These are phyloP conservation scores for Hypholoma sublateritium DNA, from an alignment of 768 basidiomycete genomes.

Conservation along the genomic window DNA sequence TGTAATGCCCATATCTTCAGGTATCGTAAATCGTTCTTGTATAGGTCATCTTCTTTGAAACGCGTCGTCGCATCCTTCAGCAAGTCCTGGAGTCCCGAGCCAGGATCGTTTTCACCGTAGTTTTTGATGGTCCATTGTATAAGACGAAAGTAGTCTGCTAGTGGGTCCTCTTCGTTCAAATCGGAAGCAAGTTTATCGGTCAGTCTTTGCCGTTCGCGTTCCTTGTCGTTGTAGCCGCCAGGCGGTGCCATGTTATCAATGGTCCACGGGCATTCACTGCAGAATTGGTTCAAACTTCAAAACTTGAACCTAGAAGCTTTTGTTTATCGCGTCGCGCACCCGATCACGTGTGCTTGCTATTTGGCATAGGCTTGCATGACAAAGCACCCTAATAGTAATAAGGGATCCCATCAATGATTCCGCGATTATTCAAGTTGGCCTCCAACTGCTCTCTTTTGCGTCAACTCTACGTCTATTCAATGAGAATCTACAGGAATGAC, in stretches of 20 bases:
- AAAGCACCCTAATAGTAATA: no score
- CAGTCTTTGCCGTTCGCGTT: slow-evolving; percentile 36
- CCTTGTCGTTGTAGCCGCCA: slow-evolving; percentile 19
- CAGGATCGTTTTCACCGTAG: slow-evolving; percentile 66
- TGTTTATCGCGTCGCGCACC: neutral
- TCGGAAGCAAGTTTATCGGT: slow-evolving; percentile 47
- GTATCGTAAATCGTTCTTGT: slow-evolving; percentile 87
- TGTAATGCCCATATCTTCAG: slow-evolving; percentile 91
- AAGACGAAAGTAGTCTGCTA: slow-evolving; percentile 83
- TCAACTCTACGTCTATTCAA: no score
- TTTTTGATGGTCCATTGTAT: slow-evolving; percentile 87
- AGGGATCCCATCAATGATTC: no score
- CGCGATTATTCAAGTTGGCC: no score
- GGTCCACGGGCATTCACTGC: neutral
- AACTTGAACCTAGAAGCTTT: neutral
- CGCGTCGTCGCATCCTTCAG: slow-evolving; percentile 81
- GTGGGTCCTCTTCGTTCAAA: slow-evolving; percentile 72
- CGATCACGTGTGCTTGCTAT: neutral
- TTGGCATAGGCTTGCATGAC: neutral
- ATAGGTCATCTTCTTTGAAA: slow-evolving; percentile 81
- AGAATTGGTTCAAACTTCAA: no score
- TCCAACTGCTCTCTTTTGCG: no score
- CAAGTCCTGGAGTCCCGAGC: slow-evolving; percentile 76
- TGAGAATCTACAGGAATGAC: no score
- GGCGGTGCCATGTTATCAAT: neutral